A percentile compares a stretch with the other conserved stretches of the same genome.
phyloP scores from a whole-genome alignment of 208 protist species.

The Trichomonas tenax region DNA sequence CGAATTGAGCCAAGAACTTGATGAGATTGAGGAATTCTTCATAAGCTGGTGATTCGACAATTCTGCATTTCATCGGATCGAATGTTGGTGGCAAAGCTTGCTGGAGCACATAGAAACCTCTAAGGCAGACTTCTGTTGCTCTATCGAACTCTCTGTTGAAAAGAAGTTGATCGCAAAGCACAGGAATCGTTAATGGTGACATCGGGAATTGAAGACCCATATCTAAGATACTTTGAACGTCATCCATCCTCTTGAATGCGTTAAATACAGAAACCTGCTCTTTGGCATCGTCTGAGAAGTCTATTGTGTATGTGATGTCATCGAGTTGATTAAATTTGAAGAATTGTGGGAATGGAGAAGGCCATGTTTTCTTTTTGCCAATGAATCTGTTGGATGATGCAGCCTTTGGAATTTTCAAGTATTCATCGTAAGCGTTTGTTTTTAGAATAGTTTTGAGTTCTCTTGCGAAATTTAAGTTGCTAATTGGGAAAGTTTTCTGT shows the following conservation, averaged over 20 bases:
- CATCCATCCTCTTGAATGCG: background rate
- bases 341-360: background rate
- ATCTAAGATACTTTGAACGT: background rate
- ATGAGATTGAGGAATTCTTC: background rate
- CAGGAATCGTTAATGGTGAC: background rate
- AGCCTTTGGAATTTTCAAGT: background rate
- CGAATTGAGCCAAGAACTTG: background rate
- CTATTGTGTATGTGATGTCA: background rate
- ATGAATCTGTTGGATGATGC: background rate
- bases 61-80: background rate
- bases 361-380: background rate
- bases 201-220: background rate
- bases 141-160: background rate
- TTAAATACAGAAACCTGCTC: background rate
- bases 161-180: background rate
- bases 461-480: background rate
- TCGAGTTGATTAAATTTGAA: background rate
- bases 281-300: background rate
- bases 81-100: background rate
- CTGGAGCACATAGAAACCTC: background rate
- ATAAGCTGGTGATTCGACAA: background rate
- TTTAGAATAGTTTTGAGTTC: background rate
- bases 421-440: background rate
- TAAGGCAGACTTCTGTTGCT: background rate
- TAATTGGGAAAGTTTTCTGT: background rate